Conservation (phyloP, 257 asterid genomes). For the Solanum bulbocastanum region DNA sequence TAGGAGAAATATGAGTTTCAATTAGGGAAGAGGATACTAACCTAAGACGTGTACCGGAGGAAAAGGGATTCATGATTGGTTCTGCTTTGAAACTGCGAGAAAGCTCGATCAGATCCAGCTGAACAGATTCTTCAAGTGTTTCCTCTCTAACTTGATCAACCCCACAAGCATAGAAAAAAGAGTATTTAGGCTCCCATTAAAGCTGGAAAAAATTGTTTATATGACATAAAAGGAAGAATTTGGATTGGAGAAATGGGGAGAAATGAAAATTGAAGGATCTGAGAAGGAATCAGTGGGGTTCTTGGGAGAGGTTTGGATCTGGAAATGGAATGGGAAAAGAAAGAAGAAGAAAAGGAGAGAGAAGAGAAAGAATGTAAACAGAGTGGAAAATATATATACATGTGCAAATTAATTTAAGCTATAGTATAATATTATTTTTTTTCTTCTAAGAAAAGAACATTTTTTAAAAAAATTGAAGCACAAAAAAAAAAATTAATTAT, state of each 20-base stretch:
- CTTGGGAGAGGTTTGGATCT: slow-evolving; percentile 1
- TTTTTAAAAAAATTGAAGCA: not conserved
- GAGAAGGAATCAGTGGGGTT: not conserved
- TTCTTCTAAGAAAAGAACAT: not conserved
- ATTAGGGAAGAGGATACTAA: slow-evolving; percentile 1
- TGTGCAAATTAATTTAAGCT: not conserved
- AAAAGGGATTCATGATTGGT: slow-evolving; percentile 84
- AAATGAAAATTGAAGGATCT: not conserved
- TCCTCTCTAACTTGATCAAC: not conserved
- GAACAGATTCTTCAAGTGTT: not conserved
- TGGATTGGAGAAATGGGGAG: not conserved
- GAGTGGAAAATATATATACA: not conserved
- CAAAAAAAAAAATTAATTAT: too few relatives aligned
- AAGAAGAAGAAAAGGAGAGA: not conserved
- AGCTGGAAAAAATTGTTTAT: not conserved
- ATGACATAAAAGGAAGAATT: not conserved
- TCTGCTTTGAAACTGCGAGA: slow-evolving; percentile 36
- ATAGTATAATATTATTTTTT: not conserved
- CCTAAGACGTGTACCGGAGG: slow-evolving; percentile 90
- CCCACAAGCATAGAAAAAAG: not conserved
- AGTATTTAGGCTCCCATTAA: not conserved
- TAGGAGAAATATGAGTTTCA: not conserved
- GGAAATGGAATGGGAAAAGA: not conserved
- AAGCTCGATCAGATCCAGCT: slow-evolving; percentile 62
- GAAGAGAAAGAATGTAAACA: not conserved